Evolutionary conservation across 2,329 filamentous ascomycete species (phyloP), one percentile per base, ranked within the genome.

Genomic region (Ceratocystis cacaofunesta): DNA sequence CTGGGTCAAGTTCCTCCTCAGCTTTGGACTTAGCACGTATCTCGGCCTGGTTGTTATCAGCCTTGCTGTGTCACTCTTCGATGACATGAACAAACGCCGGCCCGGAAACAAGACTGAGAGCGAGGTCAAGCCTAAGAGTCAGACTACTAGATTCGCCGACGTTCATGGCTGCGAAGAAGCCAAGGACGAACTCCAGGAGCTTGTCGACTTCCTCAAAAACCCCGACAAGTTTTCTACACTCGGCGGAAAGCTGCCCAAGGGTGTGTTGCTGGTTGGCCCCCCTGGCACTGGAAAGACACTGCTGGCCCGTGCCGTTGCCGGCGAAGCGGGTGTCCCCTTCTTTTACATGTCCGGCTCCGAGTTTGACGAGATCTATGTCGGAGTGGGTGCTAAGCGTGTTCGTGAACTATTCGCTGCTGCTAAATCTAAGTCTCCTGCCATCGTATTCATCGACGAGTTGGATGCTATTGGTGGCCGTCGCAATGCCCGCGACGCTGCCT

Each of bases 261-360:
- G 94, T 79, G 90, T 99, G 67, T 82, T 99, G 62, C 83, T 99
- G 28, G 90, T 96, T 72, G 94, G 94, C 0, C 94, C 94, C 72
- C 94, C 94, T 63, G 94, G 94, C 78, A 99, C 94, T 68, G 94
- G 94, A 77, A 99, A 99, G 78, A 99, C 94, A 12, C 83, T 99
- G 50, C 83, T 99, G 68, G 94, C 94, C 69, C 87, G 94, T 72
- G 95, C 94, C 65, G 94, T 99, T 68, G 94, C 94, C 61, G 94
- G 94, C 63, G 94, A 99, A 78, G 92, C 94, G 64, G 94, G 92
- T 65, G 94, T 99, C 19, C 94, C 94, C 1, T 99, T 99, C 81
- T 99, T 97, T 81, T 99, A 96, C 82, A 97, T 99, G 92, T 99
- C 94, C 72, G 94, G 94, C 62, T 95, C 90, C 67, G 94, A 99